phyloP scores from a whole-genome alignment of 352 stramenopile genomes.

The Lagenidium sp. region DNA sequence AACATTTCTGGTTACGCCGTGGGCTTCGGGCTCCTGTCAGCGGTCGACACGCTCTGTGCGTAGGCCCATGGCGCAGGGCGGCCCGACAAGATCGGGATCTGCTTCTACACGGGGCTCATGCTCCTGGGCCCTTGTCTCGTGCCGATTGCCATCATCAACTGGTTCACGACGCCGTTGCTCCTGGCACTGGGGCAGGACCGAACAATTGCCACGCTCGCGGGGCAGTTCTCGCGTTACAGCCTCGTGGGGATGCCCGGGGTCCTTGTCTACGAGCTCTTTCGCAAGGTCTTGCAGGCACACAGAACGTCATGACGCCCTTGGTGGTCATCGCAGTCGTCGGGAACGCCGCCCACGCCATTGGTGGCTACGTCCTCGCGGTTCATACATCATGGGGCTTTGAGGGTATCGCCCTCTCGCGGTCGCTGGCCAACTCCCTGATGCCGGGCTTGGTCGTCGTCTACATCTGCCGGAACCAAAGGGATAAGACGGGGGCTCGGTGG shows the following conservation, averaged over 20 bases:
- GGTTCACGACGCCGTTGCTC: slow-evolving; percentile 35
- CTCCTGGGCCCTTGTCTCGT: slow-evolving; percentile 32
- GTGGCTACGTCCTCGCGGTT: slow-evolving; percentile 64
- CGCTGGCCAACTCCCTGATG: slow-evolving; percentile 39
- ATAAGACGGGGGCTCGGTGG: no score
- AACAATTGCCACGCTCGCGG: slow-evolving; percentile 30
- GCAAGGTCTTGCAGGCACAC: slow-evolving; percentile 66
- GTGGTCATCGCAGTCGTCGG: slow-evolving; percentile 34
- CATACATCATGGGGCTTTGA: slow-evolving; percentile 64
- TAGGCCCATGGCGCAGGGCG: slow-evolving; percentile 39
- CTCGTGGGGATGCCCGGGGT: slow-evolving; percentile 61
- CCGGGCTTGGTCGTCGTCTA: slow-evolving; percentile 41
- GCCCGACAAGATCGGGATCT: slow-evolving; percentile 49
- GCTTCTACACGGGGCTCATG: slow-evolving; percentile 44
- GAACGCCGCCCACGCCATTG: slow-evolving; percentile 50
- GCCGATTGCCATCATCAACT: slow-evolving; percentile 37
- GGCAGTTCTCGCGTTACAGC: slow-evolving; percentile 37
- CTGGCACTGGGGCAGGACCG: slow-evolving; percentile 32
- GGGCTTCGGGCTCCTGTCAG: slow-evolving; percentile 49
- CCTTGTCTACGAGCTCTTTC: slow-evolving; percentile 64
- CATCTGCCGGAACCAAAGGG: no score
- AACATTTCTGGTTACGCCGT: slow-evolving; percentile 56
- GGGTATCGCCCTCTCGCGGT: slow-evolving; percentile 54
- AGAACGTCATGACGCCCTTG: slow-evolving; percentile 57
- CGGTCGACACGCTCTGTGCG: slow-evolving; percentile 61